A percentile compares a stretch with the other conserved stretches of the same genome.
phyloP scores from a whole-genome alignment of 108 stramenopile species.

The Cyclotella distinguenda region DNA sequence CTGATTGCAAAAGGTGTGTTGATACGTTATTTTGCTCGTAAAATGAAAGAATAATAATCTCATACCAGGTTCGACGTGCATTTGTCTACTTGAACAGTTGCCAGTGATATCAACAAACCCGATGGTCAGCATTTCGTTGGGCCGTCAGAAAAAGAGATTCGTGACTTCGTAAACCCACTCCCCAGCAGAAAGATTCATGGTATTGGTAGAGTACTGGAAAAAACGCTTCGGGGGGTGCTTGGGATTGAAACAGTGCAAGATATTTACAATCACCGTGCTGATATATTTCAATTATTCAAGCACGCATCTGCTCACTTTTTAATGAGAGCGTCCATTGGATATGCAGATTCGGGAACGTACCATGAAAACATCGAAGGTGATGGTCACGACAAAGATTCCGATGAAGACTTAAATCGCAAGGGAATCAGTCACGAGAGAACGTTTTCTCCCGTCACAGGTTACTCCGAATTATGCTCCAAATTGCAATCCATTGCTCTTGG shows the following conservation, averaged over 20 bases:
- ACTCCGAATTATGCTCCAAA: conserved; percentile 56
- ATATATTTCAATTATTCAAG: conserved; percentile 65
- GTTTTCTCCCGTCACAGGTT: conserved; percentile 63
- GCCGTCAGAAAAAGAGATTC: conserved; percentile 51
- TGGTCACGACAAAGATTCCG: conserved; percentile 13
- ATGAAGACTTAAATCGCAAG: conserved; percentile 49
- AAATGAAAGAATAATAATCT: background rate
- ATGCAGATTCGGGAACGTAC: conserved; percentile 27
- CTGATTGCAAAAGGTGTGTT: conserved; percentile 92
- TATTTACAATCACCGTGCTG: conserved; percentile 71
- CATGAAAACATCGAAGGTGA: conserved; percentile 13
- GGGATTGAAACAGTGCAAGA: conserved; percentile 80
- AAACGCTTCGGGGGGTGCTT: conserved; percentile 65
- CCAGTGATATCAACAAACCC: conserved; percentile 91
- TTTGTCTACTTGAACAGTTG: background rate
- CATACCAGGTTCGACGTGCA: background rate
- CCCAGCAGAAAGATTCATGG: conserved; percentile 81
- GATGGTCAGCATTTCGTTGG: conserved; percentile 92
- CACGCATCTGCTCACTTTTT: conserved; percentile 69
- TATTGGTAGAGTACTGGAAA: conserved; percentile 94
- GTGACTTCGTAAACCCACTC: conserved; percentile 73
- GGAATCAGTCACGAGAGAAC: conserved; percentile 94
- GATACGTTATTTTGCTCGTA: background rate
- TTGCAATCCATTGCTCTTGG: conserved; percentile 66
- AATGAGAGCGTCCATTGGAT: conserved; percentile 71